phyloP scores from a whole-genome alignment of 371 early-diverging fungal genomes.

The Syncephalis plumigaleata region DNA sequence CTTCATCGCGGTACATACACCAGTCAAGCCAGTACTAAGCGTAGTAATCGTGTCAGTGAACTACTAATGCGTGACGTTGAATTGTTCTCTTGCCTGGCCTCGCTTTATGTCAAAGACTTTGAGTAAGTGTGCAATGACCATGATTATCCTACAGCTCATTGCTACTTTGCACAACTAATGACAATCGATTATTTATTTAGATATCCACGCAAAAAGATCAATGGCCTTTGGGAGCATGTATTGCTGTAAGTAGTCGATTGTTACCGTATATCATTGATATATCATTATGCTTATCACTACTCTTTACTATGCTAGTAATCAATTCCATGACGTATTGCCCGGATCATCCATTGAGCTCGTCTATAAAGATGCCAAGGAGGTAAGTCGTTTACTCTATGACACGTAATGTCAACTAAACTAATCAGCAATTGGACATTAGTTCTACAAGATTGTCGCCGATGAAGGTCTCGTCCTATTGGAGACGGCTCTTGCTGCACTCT shows the following conservation, averaged over 20 bases:
- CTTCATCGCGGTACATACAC: constrained; percentile 96
- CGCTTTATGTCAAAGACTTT: constrained; percentile 7
- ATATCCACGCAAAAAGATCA: constrained; percentile 59
- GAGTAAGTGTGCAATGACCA: neutral
- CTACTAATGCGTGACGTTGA: constrained; percentile 73
- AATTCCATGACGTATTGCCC: constrained; percentile 93
- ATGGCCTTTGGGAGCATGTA: constrained; percentile 76
- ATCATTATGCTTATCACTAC: no score
- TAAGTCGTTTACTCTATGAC: neutral
- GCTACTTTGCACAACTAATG: no score
- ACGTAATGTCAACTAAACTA: neutral
- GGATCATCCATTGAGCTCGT: constrained; percentile 84
- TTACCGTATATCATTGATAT: constrained; percentile 3
- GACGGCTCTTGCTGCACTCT: constrained; percentile 14
- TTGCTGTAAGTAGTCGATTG: constrained; percentile 28
- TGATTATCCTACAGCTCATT: no score
- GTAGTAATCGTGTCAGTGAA: constrained; percentile 73
- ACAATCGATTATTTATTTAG: constrained; percentile 10
- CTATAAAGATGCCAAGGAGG: constrained; percentile 50
- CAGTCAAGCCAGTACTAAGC: constrained; percentile 70
- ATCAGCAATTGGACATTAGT: constrained; percentile 6
- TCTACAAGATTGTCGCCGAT: constrained; percentile 23
- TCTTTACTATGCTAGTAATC: no score
- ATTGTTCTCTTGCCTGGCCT: constrained; percentile 30
- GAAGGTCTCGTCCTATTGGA: constrained; percentile 13